phyloP scores from a whole-genome alignment of 2,329 filamentous ascomycete genomes.

The Fusarium sp. region DNA sequence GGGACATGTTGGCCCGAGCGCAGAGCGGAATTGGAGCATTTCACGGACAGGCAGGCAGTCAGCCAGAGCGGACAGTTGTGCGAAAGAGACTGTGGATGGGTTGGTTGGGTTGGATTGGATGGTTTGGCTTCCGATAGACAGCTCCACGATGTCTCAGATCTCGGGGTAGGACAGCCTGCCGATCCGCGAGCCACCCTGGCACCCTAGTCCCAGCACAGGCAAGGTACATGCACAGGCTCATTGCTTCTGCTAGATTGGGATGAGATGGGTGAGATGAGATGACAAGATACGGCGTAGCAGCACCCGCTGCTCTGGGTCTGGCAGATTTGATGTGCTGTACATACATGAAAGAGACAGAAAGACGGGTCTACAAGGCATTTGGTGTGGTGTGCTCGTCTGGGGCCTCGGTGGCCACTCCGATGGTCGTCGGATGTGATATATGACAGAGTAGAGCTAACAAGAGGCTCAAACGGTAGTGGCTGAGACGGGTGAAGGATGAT shows the following conservation, averaged over 20 bases:
- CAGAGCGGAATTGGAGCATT: neutral
- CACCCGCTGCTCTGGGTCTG: conserved; percentile 22
- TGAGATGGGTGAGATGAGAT: neutral
- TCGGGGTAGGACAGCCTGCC: conserved; percentile 10
- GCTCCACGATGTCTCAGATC: conserved; percentile 37
- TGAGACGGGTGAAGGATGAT: neutral
- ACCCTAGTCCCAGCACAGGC: neutral
- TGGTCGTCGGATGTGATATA: conserved; percentile 27
- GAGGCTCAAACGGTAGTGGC: conserved; percentile 23
- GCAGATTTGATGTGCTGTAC: neutral
- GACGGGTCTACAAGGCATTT: neutral
- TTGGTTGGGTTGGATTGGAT: neutral
- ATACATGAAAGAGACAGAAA: neutral
- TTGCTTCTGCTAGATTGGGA: conserved; percentile 15
- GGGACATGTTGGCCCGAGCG: neutral
- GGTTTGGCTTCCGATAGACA: neutral
- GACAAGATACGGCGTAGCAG: conserved; percentile 2
- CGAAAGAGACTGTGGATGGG: neutral
- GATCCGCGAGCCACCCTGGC: conserved; percentile 21
- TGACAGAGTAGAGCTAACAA: neutral
- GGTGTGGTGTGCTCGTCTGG: neutral
- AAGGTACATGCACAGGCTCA: neutral
- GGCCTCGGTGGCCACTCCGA: neutral
- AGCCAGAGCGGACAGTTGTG: neutral
- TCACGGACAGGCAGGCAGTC: conserved; percentile 18